Evolutionary conservation across 2,329 filamentous ascomycete species (phyloP).

Genomic region (Claviceps digitariae): DNA sequence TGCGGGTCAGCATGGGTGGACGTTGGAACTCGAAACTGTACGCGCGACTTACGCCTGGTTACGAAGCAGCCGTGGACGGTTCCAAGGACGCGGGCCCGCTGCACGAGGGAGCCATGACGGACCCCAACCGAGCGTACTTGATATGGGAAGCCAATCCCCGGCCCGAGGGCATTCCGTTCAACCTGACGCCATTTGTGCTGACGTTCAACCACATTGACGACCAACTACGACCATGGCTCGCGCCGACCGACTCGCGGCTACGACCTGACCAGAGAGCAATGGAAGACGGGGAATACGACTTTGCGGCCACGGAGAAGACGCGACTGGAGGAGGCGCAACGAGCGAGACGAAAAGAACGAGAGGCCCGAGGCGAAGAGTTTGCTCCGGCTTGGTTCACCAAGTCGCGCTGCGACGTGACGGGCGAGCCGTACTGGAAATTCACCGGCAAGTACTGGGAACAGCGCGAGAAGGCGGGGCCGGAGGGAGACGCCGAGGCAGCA

Average conservation of each 20-base stretch:
- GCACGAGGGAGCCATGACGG: conserved; percentile 41
- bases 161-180: conserved; percentile 82
- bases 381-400: conserved; percentile 74
- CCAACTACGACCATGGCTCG: conserved; percentile 60
- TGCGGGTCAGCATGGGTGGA: conserved; percentile 80
- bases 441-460: conserved; percentile 79
- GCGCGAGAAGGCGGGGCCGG: conserved; percentile 48
- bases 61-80: conserved; percentile 59
- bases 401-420: conserved; percentile 60
- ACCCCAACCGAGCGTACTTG: conserved; percentile 65
- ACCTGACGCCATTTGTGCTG: conserved; percentile 88
- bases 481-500: conserved; percentile 38
- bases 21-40: conserved; percentile 98
- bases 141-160: conserved; percentile 84
- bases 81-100: conserved; percentile 26
- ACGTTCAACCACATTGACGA: conserved; percentile 88
- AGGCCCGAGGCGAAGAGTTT: conserved; percentile 70
- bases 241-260: conserved; percentile 87
- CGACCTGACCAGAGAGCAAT: conserved; percentile 92
- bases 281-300: conserved; percentile 96
- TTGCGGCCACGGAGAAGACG: conserved; percentile 88
- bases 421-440: conserved; percentile 82
- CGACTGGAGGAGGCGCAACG: conserved; percentile 86
- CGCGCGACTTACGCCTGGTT: conserved; percentile 82
- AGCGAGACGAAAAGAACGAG: conserved; percentile 56